Evolutionary conservation across 495 filamentous ascomycete genomes (phyloP).

Genomic region (Penicillium nucicola): DNA sequence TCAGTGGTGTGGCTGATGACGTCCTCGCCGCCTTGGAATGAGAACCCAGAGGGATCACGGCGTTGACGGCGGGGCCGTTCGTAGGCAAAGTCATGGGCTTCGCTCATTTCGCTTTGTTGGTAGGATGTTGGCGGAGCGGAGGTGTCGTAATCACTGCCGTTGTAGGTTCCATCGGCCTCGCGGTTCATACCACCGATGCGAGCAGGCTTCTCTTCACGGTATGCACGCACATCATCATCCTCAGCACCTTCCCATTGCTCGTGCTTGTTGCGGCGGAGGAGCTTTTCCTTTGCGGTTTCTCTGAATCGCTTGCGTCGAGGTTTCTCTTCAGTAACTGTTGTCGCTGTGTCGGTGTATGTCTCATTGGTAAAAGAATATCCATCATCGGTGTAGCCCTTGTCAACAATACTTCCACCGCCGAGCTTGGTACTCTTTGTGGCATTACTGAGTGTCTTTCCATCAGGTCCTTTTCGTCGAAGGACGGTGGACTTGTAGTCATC

Average conservation of each 20-base stretch:
- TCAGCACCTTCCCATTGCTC: conserved; percentile 54
- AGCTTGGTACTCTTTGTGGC: conserved; percentile 79
- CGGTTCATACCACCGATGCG: conserved; percentile 83
- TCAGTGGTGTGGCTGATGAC: conserved; percentile 52
- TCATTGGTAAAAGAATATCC: conserved; percentile 48
- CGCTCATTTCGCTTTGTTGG: conserved; percentile 51
- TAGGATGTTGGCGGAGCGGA: conserved; percentile 48
- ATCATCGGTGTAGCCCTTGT: conserved; percentile 57
- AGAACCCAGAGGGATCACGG: conserved; percentile 39
- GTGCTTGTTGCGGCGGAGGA: conserved; percentile 38
- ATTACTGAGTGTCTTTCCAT: conserved; percentile 75
- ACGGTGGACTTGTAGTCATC: conserved; percentile 98
- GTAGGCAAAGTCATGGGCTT: conserved; percentile 46
- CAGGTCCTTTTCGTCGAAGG: conserved; percentile 83
- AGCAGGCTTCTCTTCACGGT: conserved; percentile 80
- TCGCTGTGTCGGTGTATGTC: conserved; percentile 37
- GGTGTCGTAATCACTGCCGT: conserved; percentile 58
- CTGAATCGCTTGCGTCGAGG: conserved; percentile 34
- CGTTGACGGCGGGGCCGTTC: conserved; percentile 21
- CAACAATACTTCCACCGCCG: conserved; percentile 74
- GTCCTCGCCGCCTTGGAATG: conserved; percentile 53
- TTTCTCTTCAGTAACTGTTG: conserved; percentile 41
- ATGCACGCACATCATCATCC: conserved; percentile 73
- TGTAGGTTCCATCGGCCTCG: conserved; percentile 67
- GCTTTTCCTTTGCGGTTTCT: conserved; percentile 36